Evolutionary conservation across 495 filamentous ascomycete species (phyloP), one percentile per base, ranked within the genome.

Genomic region (Lichenothelia convexa): DNA sequence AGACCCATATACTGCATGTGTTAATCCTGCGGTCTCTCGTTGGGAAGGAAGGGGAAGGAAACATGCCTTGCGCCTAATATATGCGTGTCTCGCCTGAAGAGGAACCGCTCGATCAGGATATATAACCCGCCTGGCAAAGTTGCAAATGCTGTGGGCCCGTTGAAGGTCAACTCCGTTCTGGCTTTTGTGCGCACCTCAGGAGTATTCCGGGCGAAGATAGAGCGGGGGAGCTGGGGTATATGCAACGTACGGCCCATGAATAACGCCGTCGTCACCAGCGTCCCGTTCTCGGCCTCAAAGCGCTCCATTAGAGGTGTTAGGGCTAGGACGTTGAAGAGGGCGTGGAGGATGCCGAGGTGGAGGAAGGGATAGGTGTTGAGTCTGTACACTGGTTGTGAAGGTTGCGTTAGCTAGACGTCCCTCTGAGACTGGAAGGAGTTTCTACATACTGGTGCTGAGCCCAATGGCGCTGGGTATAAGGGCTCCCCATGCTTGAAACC

Each of bases 231-330:
- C n/a, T n/a, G n/a, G 31, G 13, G 1, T 33, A 8, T 42, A 32
- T 0, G 34, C 22, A n/a, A 73, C 85, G 63, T 65, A 92, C 84
- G 82, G 34, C 89, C 91, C 44, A 84, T 65, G 54, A 95, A 91
- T 46, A 95, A 63, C 23, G 79, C 68, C 32, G 87, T 47, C 15
- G 83, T 72, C 18, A 78, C 76, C 45, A 94, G 60, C n/a, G 86
- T 93, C 18, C 89, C 89, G 59, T 89, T 67, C 50, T 93, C 87
- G n/a, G 72, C 63, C 58, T 97, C 89, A 53, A 95, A 97, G 32
- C 85, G 68, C 55, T 93, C 86, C 44, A 95, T 51, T 32, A 97
- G 60, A 12, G 89, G 89, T 8, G 73, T 73, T 40, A 94, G 56
- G 3, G 84, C 77, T 32, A 93, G 13, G 29, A 78, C 49, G 56